These are phyloP conservation scores for Mentha longifolia DNA, from an alignment of 257 asterid species.

Conservation along the genomic window DNA sequence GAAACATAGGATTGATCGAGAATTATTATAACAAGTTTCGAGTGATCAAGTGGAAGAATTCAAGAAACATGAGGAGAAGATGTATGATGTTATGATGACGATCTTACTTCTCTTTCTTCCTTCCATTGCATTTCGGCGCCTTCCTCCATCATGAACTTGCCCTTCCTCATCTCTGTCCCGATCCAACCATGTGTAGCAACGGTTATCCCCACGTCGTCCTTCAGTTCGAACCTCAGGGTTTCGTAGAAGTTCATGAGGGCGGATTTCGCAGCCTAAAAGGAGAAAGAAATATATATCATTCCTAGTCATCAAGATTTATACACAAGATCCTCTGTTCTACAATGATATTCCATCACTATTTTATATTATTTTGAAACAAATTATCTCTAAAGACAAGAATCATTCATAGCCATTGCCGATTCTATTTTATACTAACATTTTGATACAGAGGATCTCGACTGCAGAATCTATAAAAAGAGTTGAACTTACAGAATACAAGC, in stretches of 20 bases:
- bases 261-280: conserved; percentile 78
- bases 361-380: not conserved
- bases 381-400: too few relatives aligned
- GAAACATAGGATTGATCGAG: not conserved
- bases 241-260: conserved; percentile 83
- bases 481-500: conserved; percentile 80
- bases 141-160: conserved; percentile 85
- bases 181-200: conserved; percentile 93
- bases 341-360: not conserved
- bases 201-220: conserved; percentile 75
- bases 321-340: not conserved
- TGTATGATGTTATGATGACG: too few relatives aligned
- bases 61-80: not conserved
- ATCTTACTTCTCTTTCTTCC: conserved; percentile 84
- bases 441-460: not conserved
- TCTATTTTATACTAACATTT: too few relatives aligned
- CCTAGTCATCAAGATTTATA: not conserved
- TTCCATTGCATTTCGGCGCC: conserved; percentile 99
- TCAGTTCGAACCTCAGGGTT: conserved; percentile 78
- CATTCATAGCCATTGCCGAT: too few relatives aligned
- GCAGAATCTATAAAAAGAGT: not conserved
- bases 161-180: conserved; percentile 75
- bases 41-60: not conserved
- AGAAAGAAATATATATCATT: not conserved
- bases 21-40: not conserved